Base-by-base conservation (phyloP, 2,329 filamentous ascomycete genomes). In the Ceratocystis colombiana region DNA sequence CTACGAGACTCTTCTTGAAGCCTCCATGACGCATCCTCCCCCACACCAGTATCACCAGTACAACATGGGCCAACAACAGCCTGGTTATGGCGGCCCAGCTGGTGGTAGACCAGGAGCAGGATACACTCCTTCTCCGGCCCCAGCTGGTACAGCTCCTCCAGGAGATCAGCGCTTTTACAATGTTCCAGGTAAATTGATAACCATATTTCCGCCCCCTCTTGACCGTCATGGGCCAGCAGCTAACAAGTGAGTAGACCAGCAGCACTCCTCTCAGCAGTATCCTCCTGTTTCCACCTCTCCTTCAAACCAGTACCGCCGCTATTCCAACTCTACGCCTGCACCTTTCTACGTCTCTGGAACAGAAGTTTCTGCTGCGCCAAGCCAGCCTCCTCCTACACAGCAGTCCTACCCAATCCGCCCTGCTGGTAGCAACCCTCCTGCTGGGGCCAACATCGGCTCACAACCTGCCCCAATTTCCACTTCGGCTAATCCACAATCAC, bases 1-100 rank as follows among this genome's bases (percentile, higher is more conserved):
- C 76, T 99, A 99, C 74, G 94, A 99, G 77, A 87, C 89, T 37
- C 82, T 99, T n/a, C 80, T 99, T 22, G 94, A 99, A 76, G 88
- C 90, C 20, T 97, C 93, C 66, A 97, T 99, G 93, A 86, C 92
- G 0, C 93, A 96, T 71, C 88, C 92, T n/a, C 64, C 41, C 64
- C 88, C 89, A 72, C 84, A 87, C 61, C 84, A 82, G 70, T 94
- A 93, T 73, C 87, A 88, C 71, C 85, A 89, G 70, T 85, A 85
- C 69, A 77, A 79, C 55, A 78, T 84, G 76, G 78, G 81, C 41
- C 81, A 82, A 12, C 77, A 73, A n/a, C 74, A 78, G 25, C 79
- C 79, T 68, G 79, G 77, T 4, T 83, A 82, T 70, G 30, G 48
- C 28, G 75, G 73, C 12, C 71, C 72, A 25, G 22, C 15, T 28